Percentiles rank a stretch among this genome's conserved stretches.
These are phyloP conservation scores for Chamaenerion angustifolium DNA, from an alignment of 345 rosid genomes.

Conservation along the genomic window DNA sequence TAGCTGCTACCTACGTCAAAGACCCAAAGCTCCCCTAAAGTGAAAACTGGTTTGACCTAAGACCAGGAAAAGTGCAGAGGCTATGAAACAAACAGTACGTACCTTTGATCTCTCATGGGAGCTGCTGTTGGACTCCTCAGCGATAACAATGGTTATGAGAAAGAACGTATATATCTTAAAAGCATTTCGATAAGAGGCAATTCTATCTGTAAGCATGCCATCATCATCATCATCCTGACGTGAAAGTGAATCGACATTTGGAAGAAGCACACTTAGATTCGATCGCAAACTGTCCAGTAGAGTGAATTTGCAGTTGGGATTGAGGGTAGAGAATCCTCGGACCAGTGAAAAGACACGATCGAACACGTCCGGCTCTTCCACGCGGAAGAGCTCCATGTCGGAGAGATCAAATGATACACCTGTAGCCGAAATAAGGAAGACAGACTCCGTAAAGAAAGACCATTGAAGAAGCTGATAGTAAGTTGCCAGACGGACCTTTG, in stretches of 20 bases:
- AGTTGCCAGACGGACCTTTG: conserved; percentile 39
- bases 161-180: conserved; percentile 80
- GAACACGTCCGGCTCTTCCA: conserved; percentile 77
- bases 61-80: background rate
- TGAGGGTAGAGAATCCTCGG: conserved; percentile 37
- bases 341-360: conserved; percentile 73
- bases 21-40: conserved; percentile 5
- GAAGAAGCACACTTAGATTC: conserved; percentile 85
- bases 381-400: conserved; percentile 73
- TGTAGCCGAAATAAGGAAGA: conserved; percentile 12
- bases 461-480: background rate
- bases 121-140: conserved; percentile 40
- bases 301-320: conserved; percentile 48
- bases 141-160: conserved; percentile 43
- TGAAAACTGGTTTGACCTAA: conserved; percentile 1
- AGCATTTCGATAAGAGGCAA: conserved; percentile 74
- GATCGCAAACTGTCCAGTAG: conserved; percentile 77
- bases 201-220: conserved; percentile 35
- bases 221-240: conserved; percentile 48
- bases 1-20: conserved; percentile 36
- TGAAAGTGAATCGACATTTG: conserved; percentile 71
- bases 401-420: conserved; percentile 88
- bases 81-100: background rate
- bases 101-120: conserved; percentile 49
- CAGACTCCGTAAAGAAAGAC: too few relatives aligned